Percentiles rank a stretch among this genome's conserved stretches.
phyloP scores from a whole-genome alignment of 1,139 yeast genomes.

The Magnusiomyces suaveolens region DNA sequence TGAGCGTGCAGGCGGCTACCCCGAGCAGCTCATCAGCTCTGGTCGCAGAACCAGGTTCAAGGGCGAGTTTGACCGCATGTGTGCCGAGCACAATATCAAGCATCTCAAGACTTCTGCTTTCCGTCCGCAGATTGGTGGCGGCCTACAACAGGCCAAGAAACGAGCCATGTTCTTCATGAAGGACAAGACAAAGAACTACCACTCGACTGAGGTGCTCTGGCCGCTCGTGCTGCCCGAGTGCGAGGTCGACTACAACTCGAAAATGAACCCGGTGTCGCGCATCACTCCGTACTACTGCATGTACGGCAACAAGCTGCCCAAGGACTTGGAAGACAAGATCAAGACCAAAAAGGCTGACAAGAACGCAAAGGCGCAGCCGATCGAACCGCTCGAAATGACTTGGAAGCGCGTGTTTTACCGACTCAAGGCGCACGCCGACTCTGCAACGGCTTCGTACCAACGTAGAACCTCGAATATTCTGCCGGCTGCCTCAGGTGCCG shows the following conservation, averaged over 20 bases:
- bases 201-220: background rate
- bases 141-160: constrained; percentile 4
- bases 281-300: constrained; percentile 5
- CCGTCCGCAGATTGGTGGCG: constrained; percentile 5
- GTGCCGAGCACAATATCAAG: constrained; percentile 2
- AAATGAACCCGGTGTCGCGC: background rate
- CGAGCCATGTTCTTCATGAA: background rate
- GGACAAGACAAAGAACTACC: constrained; percentile 1
- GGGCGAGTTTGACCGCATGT: constrained; percentile 2
- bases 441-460: constrained; percentile 2
- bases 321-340: background rate
- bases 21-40: constrained; percentile 4
- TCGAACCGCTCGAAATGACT: background rate
- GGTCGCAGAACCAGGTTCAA: constrained; percentile 2
- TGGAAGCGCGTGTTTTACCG: constrained; percentile 5
- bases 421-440: constrained; percentile 4
- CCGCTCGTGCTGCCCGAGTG: background rate
- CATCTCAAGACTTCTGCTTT: constrained; percentile 1
- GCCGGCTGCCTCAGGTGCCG: background rate
- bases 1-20: constrained; percentile 2
- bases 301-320: background rate
- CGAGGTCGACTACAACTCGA: constrained; percentile 1
- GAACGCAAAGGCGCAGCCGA: background rate
- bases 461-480: background rate
- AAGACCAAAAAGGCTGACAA: background rate